Percentiles rank a stretch among this genome's conserved stretches.
These are phyloP conservation scores for Actinidia chinensis DNA, from an alignment of 179 eudicot genomes.

Conservation along the genomic window DNA sequence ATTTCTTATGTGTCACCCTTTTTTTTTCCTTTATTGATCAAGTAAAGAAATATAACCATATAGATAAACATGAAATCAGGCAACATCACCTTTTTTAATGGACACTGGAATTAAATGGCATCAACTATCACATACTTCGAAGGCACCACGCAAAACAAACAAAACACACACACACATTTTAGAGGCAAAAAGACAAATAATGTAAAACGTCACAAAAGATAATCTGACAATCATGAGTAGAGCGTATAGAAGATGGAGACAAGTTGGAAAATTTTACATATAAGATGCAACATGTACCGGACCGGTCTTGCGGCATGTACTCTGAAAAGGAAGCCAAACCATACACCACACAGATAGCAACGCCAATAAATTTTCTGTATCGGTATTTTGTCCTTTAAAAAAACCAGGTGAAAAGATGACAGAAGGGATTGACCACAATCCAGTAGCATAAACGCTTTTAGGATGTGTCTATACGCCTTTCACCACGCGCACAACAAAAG, in stretches of 20 bases:
- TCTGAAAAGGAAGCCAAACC: slow-evolving; percentile 71
- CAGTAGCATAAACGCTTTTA: slow-evolving; percentile 82
- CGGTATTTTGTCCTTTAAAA: slow-evolving; percentile 76
- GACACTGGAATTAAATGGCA: background rate
- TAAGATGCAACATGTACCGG: slow-evolving; percentile 38
- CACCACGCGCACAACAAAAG: slow-evolving; percentile 54
- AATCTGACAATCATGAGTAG: background rate
- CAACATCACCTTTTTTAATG: background rate
- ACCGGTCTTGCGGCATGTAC: slow-evolving; percentile 61
- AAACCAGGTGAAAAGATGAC: slow-evolving; percentile 72
- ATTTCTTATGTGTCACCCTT: background rate
- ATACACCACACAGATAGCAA: slow-evolving; percentile 65
- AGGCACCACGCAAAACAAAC: too few relatives aligned
- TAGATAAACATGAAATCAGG: background rate
- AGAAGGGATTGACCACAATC: slow-evolving; percentile 89
- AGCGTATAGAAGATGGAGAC: background rate
- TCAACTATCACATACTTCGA: too few relatives aligned
- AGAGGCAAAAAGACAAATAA: too few relatives aligned
- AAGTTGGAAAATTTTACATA: background rate
- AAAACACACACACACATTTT: too few relatives aligned
- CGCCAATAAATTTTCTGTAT: slow-evolving; percentile 57
- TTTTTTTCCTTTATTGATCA: background rate
- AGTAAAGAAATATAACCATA: background rate
- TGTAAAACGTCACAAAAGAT: background rate
- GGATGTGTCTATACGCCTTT: slow-evolving; percentile 85